Percentiles rank a stretch among this genome's conserved stretches.
Evolutionary conservation across 2,329 filamentous ascomycete genomes (phyloP).

Genomic region (Pseudocercospora cruenta): DNA sequence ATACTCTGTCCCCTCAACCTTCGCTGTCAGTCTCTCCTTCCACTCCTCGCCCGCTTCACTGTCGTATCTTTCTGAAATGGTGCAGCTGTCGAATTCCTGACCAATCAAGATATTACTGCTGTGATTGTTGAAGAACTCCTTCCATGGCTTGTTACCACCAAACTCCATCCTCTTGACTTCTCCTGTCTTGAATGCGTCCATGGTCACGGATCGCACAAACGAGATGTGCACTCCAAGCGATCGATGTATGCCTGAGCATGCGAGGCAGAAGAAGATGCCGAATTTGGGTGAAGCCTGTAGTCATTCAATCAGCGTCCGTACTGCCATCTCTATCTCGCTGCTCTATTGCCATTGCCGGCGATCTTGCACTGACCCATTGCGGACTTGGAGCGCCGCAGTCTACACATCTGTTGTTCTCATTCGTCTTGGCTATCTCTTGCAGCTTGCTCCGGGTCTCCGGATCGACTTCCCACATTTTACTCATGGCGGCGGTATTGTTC

Average conservation of each 20-base stretch:
- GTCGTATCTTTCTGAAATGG: constrained; percentile 87
- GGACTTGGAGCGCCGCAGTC: constrained; percentile 95
- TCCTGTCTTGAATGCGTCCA: constrained; percentile 94
- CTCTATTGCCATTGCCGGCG: background rate
- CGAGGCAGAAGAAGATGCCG: constrained; percentile 97
- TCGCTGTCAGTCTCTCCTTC: constrained; percentile 85
- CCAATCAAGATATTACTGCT: constrained; percentile 49
- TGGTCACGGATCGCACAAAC: constrained; percentile 95
- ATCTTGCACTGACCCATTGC: constrained; percentile 75
- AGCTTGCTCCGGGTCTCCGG: constrained; percentile 97
- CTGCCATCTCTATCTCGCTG: background rate
- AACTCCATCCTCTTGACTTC: constrained; percentile 94
- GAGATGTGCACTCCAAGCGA: constrained; percentile 97
- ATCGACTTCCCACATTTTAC: constrained; percentile 98
- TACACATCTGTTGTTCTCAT: constrained; percentile 87
- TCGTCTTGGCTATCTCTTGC: constrained; percentile 85
- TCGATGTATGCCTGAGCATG: constrained; percentile 91
- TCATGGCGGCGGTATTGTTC: constrained; percentile 43
- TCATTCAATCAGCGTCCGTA: constrained; percentile 10
- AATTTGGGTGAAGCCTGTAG: constrained; percentile 81
- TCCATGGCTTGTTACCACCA: constrained; percentile 88
- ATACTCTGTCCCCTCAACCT: constrained; percentile 86
- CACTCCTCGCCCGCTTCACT: constrained; percentile 91
- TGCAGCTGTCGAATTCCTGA: constrained; percentile 77
- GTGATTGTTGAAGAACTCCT: constrained; percentile 75